Percentiles rank a stretch among this genome's conserved stretches.
Evolutionary conservation across 2,329 filamentous ascomycete species (phyloP).

Genomic region (Talaromyces sp.): DNA sequence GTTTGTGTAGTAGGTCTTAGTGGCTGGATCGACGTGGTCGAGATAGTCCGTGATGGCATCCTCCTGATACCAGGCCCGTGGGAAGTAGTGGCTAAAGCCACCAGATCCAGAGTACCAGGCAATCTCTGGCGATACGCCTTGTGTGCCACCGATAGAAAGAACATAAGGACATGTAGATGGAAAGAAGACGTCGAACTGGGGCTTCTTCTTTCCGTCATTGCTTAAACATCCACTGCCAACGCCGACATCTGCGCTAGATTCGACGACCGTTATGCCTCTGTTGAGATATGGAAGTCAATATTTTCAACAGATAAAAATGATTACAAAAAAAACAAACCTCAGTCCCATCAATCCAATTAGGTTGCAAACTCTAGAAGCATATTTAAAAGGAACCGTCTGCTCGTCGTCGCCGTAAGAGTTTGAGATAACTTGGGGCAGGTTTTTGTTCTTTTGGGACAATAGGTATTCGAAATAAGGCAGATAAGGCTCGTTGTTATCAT

Average conservation of each 20-base stretch:
- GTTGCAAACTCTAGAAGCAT: constrained; percentile 36
- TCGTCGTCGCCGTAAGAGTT: constrained; percentile 38
- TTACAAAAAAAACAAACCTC: constrained; percentile 41
- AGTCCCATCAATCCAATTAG: constrained; percentile 46
- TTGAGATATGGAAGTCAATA: constrained; percentile 9
- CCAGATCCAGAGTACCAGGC: constrained; percentile 37
- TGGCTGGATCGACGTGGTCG: constrained; percentile 25
- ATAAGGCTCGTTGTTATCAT: background rate
- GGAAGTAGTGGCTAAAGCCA: constrained; percentile 36
- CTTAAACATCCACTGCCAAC: constrained; percentile 32
- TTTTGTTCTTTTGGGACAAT: background rate
- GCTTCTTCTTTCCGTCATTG: constrained; percentile 29
- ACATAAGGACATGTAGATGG: constrained; percentile 34
- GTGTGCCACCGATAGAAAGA: constrained; percentile 39
- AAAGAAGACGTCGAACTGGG: constrained; percentile 39
- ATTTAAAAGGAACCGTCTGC: constrained; percentile 31
- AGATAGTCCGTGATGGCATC: constrained; percentile 22
- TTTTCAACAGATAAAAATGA: constrained; percentile 22
- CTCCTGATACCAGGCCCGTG: constrained; percentile 28
- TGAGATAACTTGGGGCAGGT: constrained; percentile 33
- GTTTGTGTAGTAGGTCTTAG: constrained; percentile 19
- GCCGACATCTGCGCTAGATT: constrained; percentile 24
- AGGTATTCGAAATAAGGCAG: background rate
- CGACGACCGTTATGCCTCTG: constrained; percentile 21
- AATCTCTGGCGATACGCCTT: constrained; percentile 28